Conservation (phyloP, 2,329 filamentous ascomycete genomes). For the Stylonectria norvegica region DNA sequence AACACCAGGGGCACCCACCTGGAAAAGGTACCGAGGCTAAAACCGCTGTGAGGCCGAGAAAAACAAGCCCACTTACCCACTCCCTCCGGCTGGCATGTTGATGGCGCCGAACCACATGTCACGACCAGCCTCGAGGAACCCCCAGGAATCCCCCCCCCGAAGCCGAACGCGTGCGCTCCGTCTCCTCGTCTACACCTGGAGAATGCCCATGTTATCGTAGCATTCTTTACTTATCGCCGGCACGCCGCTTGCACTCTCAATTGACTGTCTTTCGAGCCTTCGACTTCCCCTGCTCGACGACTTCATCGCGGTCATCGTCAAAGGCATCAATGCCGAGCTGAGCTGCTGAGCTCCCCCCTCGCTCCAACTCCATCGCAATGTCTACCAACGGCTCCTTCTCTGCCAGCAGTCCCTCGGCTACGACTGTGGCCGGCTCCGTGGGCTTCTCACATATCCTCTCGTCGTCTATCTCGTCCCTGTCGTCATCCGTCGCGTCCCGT, state of each 20-base stretch:
- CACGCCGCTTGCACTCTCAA: background rate
- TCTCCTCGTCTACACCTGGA: conserved; percentile 5
- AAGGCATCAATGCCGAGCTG: conserved; percentile 1
- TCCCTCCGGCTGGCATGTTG: conserved; percentile 11
- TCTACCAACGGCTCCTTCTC: conserved; percentile 43
- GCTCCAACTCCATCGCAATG: conserved; percentile 32
- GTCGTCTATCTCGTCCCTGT: conserved; percentile 67
- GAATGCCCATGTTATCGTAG: background rate
- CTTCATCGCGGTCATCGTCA: conserved; percentile 15
- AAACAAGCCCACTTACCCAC: conserved; percentile 7
- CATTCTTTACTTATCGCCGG: background rate
- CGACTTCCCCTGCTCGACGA: conserved; percentile 12
- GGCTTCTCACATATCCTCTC: conserved; percentile 54
- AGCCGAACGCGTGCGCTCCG: conserved; percentile 26
- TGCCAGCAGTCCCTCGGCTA: conserved; percentile 43
- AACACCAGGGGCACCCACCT: conserved; percentile 12
- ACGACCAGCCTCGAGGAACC: conserved; percentile 16
- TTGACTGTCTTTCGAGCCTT: conserved; percentile 4
- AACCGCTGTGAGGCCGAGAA: conserved; percentile 3
- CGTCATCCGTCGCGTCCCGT: conserved; percentile 57
- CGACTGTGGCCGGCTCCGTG: conserved; percentile 31
- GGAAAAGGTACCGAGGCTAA: conserved; percentile 25
- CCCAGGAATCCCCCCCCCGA: conserved; percentile 19
- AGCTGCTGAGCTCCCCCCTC: conserved; percentile 7
- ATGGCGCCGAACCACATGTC: conserved; percentile 25